Base-by-base conservation (phyloP, 345 rosid species). In the Capsella bursapastoris region DNA sequence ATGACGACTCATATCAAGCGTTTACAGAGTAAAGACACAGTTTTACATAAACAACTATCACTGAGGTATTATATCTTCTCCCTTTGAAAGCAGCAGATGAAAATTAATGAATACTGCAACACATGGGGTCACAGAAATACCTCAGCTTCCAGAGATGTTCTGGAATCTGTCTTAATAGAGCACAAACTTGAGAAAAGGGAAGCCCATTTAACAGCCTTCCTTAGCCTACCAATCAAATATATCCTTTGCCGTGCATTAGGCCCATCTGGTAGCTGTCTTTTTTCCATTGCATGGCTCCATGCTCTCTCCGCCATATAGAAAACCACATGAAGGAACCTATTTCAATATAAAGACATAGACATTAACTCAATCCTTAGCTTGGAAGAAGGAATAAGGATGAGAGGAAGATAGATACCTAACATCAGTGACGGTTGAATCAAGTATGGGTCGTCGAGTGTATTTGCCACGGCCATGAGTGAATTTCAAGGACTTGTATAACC, bases 221-320 rank as follows among this genome's bases (percentile, higher is more conserved):
- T 88, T 70, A 95, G 82, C 74, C 98, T 88, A 71, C 98, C 99
- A 78, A 92, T 89, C 84, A 95, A 75, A 80, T 95, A 89, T 47
- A 86, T 89, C 43, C 91, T 88, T 69, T 90, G 98, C 40, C 86
- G 83, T 18, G 94, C 87, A 80, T 89, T 95, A 58, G 98, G 99
- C 64, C 97, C 98, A 89, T 89, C 96, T 25, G 90, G 88, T 76
- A 92, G 83, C 82, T 92, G 98, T 82, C 99, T 84, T 82, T 95
- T 95, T 84, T 95, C 99, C 98, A 95, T 90, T 45, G 96, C 98
- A 90, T 95, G 98, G 80, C 98, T 95, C 98, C 99, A 95, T 67
- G 99, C 98, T 86, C 99, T 92, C 79, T 95, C 99, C 50, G 97
- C 88, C 67, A 76, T 79, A 76, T 92, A 92, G 81, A 92, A 92